These are phyloP conservation scores for Keithomyces neogunnii DNA, from an alignment of 2,329 filamentous ascomycete genomes.

Conservation along the genomic window DNA sequence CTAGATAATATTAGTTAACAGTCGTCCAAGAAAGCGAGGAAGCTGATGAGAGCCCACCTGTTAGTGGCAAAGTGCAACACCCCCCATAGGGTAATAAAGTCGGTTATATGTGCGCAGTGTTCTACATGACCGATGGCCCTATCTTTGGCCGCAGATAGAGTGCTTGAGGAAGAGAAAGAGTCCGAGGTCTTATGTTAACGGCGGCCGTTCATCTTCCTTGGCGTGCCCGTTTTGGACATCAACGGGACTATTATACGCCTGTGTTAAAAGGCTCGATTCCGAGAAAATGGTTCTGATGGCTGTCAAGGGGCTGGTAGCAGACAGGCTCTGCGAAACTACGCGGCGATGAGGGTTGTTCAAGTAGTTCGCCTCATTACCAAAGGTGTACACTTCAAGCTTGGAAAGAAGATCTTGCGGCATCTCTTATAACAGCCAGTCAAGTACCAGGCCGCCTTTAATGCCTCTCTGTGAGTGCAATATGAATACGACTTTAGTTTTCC, in stretches of 20 bases:
- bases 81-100: constrained; percentile 69
- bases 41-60: constrained; percentile 31
- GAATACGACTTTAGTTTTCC: constrained; percentile 61
- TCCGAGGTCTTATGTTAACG: constrained; percentile 7
- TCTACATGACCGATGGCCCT: constrained; percentile 63
- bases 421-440: constrained; percentile 72
- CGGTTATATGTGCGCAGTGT: constrained; percentile 67
- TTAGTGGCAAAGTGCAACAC: constrained; percentile 58
- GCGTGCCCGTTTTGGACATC: constrained; percentile 11
- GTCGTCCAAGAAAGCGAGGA: constrained; percentile 51
- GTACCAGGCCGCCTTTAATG: constrained; percentile 62
- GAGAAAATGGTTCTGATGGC: constrained; percentile 25
- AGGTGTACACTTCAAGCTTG: constrained; percentile 71
- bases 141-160: constrained; percentile 30
- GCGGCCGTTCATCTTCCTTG: constrained; percentile 8
- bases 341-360: constrained; percentile 67
- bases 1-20: constrained; percentile 59
- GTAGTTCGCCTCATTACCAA: constrained; percentile 71
- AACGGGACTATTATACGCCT: constrained; percentile 10
- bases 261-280: constrained; percentile 24
- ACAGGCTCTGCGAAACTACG: constrained; percentile 31
- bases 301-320: constrained; percentile 23
- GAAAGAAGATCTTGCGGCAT: constrained; percentile 54
- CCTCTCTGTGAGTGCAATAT: constrained; percentile 72
- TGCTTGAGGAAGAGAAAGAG: constrained; percentile 25